Evolutionary conservation across 2,329 filamentous ascomycete species (phyloP).

Genomic region (Apiospora sp.): DNA sequence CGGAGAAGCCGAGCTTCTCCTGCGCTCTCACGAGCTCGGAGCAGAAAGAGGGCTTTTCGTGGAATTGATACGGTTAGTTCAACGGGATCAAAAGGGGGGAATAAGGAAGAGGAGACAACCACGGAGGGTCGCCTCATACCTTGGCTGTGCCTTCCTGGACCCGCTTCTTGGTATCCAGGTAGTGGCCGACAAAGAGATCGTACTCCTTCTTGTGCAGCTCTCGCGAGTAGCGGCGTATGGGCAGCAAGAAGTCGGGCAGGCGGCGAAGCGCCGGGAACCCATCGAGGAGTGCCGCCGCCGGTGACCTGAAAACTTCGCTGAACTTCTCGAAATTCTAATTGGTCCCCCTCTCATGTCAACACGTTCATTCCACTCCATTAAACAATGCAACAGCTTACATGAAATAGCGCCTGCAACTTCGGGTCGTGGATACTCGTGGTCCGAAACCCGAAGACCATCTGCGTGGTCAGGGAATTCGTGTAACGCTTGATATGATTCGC

Average conservation of each 20-base stretch:
- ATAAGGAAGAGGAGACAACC: background rate
- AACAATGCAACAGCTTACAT: constrained; percentile 37
- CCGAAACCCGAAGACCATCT: constrained; percentile 58
- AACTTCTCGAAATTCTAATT: constrained; percentile 33
- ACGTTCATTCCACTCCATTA: background rate
- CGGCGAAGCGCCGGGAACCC: constrained; percentile 53
- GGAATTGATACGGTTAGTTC: background rate
- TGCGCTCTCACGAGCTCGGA: constrained; percentile 39
- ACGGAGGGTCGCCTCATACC: background rate
- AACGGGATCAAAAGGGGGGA: too few species aligned
- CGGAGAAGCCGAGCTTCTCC: constrained; percentile 39
- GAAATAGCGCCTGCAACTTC: constrained; percentile 51
- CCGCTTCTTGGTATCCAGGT: constrained; percentile 43
- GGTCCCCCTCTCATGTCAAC: too few species aligned
- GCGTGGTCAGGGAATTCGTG: constrained; percentile 56
- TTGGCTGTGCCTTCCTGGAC: constrained; percentile 11
- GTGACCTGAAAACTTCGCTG: constrained; percentile 26
- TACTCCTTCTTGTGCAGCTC: constrained; percentile 53
- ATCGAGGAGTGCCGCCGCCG: constrained; percentile 52
- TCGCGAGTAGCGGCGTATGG: constrained; percentile 48
- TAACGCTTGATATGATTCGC: constrained; percentile 55
- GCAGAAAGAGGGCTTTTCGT: constrained; percentile 36
- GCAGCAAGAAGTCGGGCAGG: constrained; percentile 53
- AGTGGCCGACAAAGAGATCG: constrained; percentile 49
- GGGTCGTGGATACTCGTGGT: constrained; percentile 45